Evolutionary conservation across 192 early-diverging fungal species (phyloP).

Genomic region (Coemansia sp.): DNA sequence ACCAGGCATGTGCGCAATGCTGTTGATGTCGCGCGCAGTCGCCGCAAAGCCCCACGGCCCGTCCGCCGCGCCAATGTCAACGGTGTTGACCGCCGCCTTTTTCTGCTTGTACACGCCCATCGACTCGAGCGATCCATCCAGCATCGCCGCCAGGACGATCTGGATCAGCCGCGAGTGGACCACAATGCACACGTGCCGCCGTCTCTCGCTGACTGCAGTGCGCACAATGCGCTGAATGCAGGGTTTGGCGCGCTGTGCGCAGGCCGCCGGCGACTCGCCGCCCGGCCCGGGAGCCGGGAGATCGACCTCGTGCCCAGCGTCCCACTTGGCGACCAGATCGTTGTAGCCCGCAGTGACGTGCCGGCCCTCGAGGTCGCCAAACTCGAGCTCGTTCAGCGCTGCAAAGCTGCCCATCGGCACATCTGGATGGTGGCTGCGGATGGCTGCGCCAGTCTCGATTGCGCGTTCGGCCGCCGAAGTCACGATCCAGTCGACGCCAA

Average conservation of each 20-base stretch:
- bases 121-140: constrained; percentile 25
- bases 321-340: constrained; percentile 27
- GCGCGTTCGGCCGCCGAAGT: constrained; percentile 28
- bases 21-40: constrained; percentile 24
- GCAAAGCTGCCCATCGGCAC: constrained; percentile 10
- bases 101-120: constrained; percentile 35
- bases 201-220: constrained; percentile 12
- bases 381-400: constrained; percentile 35
- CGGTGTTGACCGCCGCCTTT: constrained; percentile 29
- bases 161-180: constrained; percentile 39
- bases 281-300: constrained; percentile 11
- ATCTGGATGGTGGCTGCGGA: constrained; percentile 16
- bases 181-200: constrained; percentile 17
- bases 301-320: constrained; percentile 9
- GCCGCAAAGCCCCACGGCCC: constrained; percentile 8
- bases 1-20: constrained; percentile 24
- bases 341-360: constrained; percentile 36
- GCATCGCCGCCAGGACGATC: constrained; percentile 30
- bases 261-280: constrained; percentile 28
- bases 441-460: constrained; percentile 27
- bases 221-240: constrained; percentile 14
- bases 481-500: constrained; percentile 40
- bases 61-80: constrained; percentile 2
- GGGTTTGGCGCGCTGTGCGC: constrained; percentile 22
- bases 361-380: constrained; percentile 37